Evolutionary conservation across 352 stramenopile genomes (phyloP), one percentile per base, ranked within the genome.

Genomic region (Pythium dissotocum): DNA sequence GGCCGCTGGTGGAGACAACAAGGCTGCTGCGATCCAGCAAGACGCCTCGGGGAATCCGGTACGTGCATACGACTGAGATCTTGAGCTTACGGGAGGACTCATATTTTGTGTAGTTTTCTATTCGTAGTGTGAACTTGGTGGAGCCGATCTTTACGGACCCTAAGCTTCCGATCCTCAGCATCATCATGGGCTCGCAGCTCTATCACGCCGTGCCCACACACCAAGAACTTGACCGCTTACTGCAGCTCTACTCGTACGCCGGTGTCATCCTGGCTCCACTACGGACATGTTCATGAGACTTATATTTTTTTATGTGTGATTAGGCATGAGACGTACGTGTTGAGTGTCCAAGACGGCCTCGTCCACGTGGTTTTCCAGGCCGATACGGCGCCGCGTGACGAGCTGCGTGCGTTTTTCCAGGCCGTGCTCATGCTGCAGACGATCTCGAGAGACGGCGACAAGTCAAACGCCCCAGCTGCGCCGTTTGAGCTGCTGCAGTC

Each of bases 361-460:
- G 75, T 88, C 14, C 70, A 79, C 36, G 84, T 92, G 40, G 76
- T 90, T n/a, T 88, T 88, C 35, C 71, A 77, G 53, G 74, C 65
- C 0, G 80, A 83, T 28, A 76, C 76, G 16, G 78, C 80, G 40
- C 75, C 83, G 1, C 75, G 72, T 48, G 85, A 91, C 60, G 83
- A 93, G 62, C 62, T 93, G n/a, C 83, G 83, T 4, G 85, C 81
- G 2, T 93, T 85, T 58, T 91, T 86, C 67, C 83, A 93, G 60
- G 85, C 80, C 13, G 71, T 90, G 2, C 63, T 89, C 26, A 66
- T 90, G 16, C 69, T 91, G 0, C 58, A 90, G 38, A 10, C 38
- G 38, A 51, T 71, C 75, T 26, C 72, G 87, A 42, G 62, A 61
- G 2, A 67, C 55, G 1, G 61, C 67, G 14, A n/a, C 71, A 0